Percentiles rank a stretch among this genome's conserved stretches.
Evolutionary conservation across 495 filamentous ascomycete genomes (phyloP).

Genomic region (Geoglossum glabrum): DNA sequence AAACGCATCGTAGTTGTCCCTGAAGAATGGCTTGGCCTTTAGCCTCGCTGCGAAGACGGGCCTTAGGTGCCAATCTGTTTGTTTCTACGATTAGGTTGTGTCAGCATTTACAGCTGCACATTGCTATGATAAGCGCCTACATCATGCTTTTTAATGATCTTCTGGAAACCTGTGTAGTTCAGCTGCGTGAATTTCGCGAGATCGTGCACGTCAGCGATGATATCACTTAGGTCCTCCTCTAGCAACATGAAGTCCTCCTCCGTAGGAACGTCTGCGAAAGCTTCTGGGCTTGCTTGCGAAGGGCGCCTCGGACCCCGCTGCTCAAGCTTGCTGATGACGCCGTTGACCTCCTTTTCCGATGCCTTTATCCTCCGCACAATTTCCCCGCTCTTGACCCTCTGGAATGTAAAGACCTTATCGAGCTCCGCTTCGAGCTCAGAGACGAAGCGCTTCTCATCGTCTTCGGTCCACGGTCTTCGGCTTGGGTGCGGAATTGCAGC

Average conservation of each 20-base stretch:
- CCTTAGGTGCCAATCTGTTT: constrained; percentile 80
- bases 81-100: constrained; percentile 41
- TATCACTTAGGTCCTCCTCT: constrained; percentile 88
- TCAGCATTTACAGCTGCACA: neutral
- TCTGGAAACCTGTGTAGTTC: constrained; percentile 98
- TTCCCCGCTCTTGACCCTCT: constrained; percentile 86
- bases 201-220: constrained; percentile 97
- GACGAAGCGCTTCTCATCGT: constrained; percentile 82
- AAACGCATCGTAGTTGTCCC: constrained; percentile 93
- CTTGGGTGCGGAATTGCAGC: constrained; percentile 33
- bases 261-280: constrained; percentile 33
- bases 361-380: constrained; percentile 74
- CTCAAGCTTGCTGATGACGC: constrained; percentile 59
- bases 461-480: constrained; percentile 64
- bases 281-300: constrained; percentile 13
- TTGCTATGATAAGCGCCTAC: constrained; percentile 28
- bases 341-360: constrained; percentile 71
- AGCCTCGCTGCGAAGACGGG: constrained; percentile 85
- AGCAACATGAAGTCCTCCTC: constrained; percentile 90
- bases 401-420: constrained; percentile 92
- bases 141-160: constrained; percentile 99
- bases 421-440: constrained; percentile 70
- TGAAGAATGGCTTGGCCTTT: constrained; percentile 92
- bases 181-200: constrained; percentile 95
- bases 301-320: constrained; percentile 13